phyloP scores from a whole-genome alignment of 805 yeast species.

The Jamesozyma piceae region DNA sequence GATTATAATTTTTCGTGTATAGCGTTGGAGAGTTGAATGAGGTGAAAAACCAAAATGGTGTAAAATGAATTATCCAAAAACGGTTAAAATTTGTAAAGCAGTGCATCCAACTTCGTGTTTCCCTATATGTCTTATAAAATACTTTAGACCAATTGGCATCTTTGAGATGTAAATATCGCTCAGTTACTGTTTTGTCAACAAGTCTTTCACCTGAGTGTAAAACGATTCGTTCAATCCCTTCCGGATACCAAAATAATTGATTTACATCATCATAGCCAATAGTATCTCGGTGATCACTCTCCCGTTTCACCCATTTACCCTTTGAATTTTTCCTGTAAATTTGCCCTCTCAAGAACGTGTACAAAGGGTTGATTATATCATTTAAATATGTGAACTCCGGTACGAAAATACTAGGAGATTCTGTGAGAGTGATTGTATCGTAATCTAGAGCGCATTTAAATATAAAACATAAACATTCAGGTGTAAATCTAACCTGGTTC shows the following conservation, averaged over 20 bases:
- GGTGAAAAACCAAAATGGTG: conserved; percentile 72
- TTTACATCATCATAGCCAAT: conserved; percentile 89
- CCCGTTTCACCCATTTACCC: conserved; percentile 52
- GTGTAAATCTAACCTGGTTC: conserved; percentile 75
- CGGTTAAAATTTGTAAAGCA: conserved; percentile 64
- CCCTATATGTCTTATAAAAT: conserved; percentile 67
- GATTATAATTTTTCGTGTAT: conserved; percentile 50
- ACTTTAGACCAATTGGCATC: conserved; percentile 58
- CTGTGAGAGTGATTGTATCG: conserved; percentile 40
- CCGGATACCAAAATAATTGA: conserved; percentile 76
- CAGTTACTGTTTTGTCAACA: conserved; percentile 44
- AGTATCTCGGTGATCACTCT: conserved; percentile 58
- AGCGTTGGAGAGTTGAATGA: conserved; percentile 58
- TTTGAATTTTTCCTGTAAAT: conserved; percentile 41
- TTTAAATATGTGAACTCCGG: conserved; percentile 49
- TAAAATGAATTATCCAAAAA: conserved; percentile 67
- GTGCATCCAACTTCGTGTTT: conserved; percentile 71
- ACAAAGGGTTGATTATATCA: conserved; percentile 66
- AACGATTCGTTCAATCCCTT: conserved; percentile 52
- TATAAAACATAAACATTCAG: conserved; percentile 79
- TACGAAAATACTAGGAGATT: conserved; percentile 17
- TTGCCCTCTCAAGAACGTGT: conserved; percentile 57
- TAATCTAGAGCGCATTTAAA: conserved; percentile 74
- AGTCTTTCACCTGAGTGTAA: conserved; percentile 39
- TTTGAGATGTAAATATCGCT: conserved; percentile 47